Percentiles rank a stretch among this genome's conserved stretches.
These are phyloP conservation scores for Poronia punctata DNA, from an alignment of 495 filamentous ascomycete species.

Conservation along the genomic window DNA sequence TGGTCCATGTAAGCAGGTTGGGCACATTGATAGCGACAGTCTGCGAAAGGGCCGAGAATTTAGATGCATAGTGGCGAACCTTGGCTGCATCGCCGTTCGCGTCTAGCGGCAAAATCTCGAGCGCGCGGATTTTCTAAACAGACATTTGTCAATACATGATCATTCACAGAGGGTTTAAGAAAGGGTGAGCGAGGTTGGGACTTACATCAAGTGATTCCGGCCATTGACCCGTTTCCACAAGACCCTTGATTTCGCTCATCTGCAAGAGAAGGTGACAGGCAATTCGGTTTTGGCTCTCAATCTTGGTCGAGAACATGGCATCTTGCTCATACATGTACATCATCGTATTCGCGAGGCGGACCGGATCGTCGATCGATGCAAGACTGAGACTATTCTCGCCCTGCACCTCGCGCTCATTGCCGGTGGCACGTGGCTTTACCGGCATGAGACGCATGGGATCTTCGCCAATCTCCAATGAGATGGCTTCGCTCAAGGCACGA, in stretches of 20 bases:
- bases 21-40: constrained; percentile 80
- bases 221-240: constrained; percentile 66
- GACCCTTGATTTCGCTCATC: constrained; percentile 68
- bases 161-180: background rate
- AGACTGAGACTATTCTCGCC: constrained; percentile 64
- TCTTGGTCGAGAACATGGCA: constrained; percentile 63
- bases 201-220: constrained; percentile 75
- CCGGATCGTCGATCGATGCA: constrained; percentile 79
- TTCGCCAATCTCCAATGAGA: constrained; percentile 73
- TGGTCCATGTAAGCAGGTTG: constrained; percentile 86
- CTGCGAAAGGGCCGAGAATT: constrained; percentile 66
- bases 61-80: constrained; percentile 68
- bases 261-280: constrained; percentile 65
- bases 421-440: constrained; percentile 55
- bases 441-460: constrained; percentile 69
- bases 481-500: constrained; percentile 79
- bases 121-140: constrained; percentile 58
- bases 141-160: constrained; percentile 16
- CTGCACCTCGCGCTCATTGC: constrained; percentile 24
- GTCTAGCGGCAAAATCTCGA: constrained; percentile 72
- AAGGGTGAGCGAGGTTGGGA: constrained; percentile 15
- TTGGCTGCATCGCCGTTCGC: constrained; percentile 59
- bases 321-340: constrained; percentile 70
- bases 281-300: constrained; percentile 58
- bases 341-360: constrained; percentile 72